These are phyloP conservation scores for Fusarium decemcellulare DNA, from an alignment of 2,329 filamentous ascomycete genomes.

Conservation along the genomic window DNA sequence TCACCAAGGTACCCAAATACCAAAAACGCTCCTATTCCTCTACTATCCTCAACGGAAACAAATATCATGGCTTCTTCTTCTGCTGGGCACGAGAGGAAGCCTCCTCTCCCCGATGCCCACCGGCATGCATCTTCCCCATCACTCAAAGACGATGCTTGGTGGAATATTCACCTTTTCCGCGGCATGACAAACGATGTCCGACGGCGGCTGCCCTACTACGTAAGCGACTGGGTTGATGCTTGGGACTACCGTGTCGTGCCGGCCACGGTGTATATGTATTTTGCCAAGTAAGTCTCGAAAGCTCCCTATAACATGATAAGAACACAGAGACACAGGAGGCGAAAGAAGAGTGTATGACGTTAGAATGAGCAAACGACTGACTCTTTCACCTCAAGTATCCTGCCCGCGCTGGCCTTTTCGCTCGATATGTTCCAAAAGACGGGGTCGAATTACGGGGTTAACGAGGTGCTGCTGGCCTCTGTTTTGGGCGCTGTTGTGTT, in stretches of 20 bases:
- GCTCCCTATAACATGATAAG: too few relatives aligned
- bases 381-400: conserved; percentile 69
- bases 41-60: not conserved
- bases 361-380: conserved; percentile 23
- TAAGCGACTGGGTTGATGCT: conserved; percentile 87
- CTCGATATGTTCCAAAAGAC: conserved; percentile 96
- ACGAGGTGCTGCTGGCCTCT: conserved; percentile 89
- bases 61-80: conserved; percentile 28
- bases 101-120: not conserved
- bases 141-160: conserved; percentile 67
- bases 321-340: too few relatives aligned
- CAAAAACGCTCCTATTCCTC: not conserved
- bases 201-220: conserved; percentile 82
- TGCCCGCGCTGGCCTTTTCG: conserved; percentile 90
- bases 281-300: conserved; percentile 79
- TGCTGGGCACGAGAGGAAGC: conserved; percentile 20
- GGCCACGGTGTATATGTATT: conserved; percentile 94
- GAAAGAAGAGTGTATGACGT: not conserved
- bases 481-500: conserved; percentile 89
- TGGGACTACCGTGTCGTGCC: conserved; percentile 93
- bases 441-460: conserved; percentile 86
- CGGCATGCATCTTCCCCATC: conserved; percentile 14
- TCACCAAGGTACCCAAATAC: too few relatives aligned
- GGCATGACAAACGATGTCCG: conserved; percentile 86
- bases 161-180: conserved; percentile 80